Base-by-base conservation (phyloP, 176 grass and related monocot species). In the Musa schizocarpa region DNA sequence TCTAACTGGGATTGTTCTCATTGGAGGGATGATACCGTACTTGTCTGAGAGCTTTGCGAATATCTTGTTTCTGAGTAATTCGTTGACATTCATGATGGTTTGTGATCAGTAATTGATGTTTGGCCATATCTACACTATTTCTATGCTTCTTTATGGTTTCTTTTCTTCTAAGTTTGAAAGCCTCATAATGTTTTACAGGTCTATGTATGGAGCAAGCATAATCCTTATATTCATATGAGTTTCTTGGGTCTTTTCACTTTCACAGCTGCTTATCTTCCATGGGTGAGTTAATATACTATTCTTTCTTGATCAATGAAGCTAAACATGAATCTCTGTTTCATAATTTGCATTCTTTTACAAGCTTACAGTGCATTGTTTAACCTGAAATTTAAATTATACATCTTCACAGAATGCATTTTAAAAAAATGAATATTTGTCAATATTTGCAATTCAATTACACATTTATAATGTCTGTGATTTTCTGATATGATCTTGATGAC, bases 71-170 rank as follows among this genome's bases (percentile, higher is more conserved):
- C 80, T 99, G 49, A 99, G 96, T 91, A 99, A 99, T 87, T 95
- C 96, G n/a, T 78, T 99, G 77, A 99, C 96, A 3, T 99, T 99
- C 82, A 99, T 99, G 96, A 99, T 99, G 96, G 96, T 99, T 87
- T 7, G 85, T 43, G 26, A 16, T 19, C 13, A 68, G 8, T 13
- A 13, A 57, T 59, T 51, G 0, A 4, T 54, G 22, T 85, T 19
- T 23, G 68, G 43, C 4, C 16, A 54, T 79, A 50, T 48, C 25
- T 51, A 22, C 13, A 52, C 22, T 34, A 11, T 57, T 61, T 54
- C 11, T 59, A 17, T 76, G 54, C 25, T 68, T 50, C 27, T n/a
- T 3, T 53, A 61, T 65, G 13, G 21, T 9, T 34, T 63, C 19
- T 69, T 6, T 68, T 63, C 4, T 20, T 64, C n/a, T 56, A 43